Percentiles rank a stretch among this genome's conserved stretches.
Conservation (phyloP, 2,329 filamentous ascomycete genomes). For the Arthrobotrys megalospora region DNA sequence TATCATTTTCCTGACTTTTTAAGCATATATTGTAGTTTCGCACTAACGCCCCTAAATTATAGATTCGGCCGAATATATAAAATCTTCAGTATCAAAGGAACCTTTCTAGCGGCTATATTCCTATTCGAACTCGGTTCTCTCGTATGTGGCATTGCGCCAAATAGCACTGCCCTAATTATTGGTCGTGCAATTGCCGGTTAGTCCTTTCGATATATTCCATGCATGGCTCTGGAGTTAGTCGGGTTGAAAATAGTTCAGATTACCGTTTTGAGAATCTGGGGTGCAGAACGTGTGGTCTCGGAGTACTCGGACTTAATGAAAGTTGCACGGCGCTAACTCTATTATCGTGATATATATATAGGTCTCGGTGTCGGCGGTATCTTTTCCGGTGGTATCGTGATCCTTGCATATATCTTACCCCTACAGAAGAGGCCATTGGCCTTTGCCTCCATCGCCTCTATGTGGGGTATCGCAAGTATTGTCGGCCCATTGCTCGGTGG, state of each 20-base stretch:
- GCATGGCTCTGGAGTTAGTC: not conserved
- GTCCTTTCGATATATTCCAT: too few species aligned
- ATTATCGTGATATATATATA: constrained; percentile 3
- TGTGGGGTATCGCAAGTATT: constrained; percentile 71
- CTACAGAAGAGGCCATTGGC: constrained; percentile 64
- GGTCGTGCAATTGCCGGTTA: constrained; percentile 72
- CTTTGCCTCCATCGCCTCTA: constrained; percentile 65
- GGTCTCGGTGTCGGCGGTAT: constrained; percentile 74
- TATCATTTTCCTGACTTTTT: not conserved
- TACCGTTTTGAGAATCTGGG: constrained; percentile 2
- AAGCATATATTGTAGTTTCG: not conserved
- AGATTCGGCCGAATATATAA: constrained; percentile 72
- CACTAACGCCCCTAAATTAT: constrained; percentile 68
- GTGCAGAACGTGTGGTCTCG: not conserved
- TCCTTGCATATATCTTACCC: constrained; percentile 67
- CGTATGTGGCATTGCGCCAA: constrained; percentile 72
- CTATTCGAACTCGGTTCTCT: constrained; percentile 69
- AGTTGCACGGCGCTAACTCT: not conserved
- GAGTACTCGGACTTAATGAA: constrained; percentile 7
- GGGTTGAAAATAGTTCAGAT: not conserved
- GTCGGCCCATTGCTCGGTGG: constrained; percentile 72
- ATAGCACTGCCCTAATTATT: constrained; percentile 71
- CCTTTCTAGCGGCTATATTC: constrained; percentile 68
- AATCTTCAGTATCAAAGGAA: constrained; percentile 71
- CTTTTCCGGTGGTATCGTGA: constrained; percentile 71